These are phyloP conservation scores for Naganishia albida DNA, from an alignment of 1,284 basidiomycete genomes.

Conservation along the genomic window DNA sequence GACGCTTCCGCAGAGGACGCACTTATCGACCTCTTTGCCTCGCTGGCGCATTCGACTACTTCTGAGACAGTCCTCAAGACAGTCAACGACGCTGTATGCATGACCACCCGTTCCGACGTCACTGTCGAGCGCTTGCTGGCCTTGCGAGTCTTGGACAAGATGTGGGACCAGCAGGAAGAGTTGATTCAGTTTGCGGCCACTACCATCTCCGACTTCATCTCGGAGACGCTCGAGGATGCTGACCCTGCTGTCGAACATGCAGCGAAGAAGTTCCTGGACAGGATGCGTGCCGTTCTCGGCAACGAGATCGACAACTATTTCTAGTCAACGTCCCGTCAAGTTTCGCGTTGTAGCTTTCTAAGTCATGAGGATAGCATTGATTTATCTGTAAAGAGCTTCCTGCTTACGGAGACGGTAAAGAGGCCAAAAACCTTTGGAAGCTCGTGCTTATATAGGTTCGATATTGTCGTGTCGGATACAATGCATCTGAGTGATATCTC, in stretches of 20 bases:
- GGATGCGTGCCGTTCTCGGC: conserved; percentile 41
- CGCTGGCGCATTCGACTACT: conserved; percentile 62
- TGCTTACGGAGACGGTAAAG: no score
- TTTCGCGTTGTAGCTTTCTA: no score
- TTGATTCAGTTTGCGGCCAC: conserved; percentile 59
- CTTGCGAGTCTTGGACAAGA: conserved; percentile 65
- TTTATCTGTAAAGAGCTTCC: no score
- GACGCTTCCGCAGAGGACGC: conserved; percentile 37
- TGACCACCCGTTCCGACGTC: conserved; percentile 82
- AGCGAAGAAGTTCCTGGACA: conserved; percentile 53
- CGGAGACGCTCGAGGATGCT: conserved; percentile 58
- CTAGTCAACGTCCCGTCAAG: neutral
- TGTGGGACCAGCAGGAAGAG: conserved; percentile 73
- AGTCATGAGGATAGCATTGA: no score
- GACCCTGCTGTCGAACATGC: conserved; percentile 53
- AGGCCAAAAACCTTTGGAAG: no score
- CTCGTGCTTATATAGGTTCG: no score
- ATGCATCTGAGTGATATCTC: neutral
- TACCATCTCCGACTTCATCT: conserved; percentile 57
- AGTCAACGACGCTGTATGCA: conserved; percentile 79
- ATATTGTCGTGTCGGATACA: no score
- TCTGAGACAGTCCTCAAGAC: conserved; percentile 67
- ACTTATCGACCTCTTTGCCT: conserved; percentile 58
- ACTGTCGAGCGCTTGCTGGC: conserved; percentile 67
- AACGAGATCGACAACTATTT: conserved; percentile 29